Evolutionary conservation across 2,329 filamentous ascomycete genomes (phyloP).

Genomic region (Fusarium sp.): DNA sequence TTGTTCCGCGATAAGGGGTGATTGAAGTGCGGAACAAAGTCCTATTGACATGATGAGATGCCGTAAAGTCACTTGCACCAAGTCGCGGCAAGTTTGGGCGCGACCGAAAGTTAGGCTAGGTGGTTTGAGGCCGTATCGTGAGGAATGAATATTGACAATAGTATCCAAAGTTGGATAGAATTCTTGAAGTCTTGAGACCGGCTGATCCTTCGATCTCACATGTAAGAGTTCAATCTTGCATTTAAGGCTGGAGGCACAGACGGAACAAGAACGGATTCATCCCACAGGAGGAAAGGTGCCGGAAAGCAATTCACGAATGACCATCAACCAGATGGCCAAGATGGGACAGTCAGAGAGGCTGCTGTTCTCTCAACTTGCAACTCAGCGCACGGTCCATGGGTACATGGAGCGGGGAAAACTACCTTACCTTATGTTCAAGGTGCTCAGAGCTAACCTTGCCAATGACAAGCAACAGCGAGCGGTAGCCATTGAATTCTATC

Average conservation of each 20-base stretch:
- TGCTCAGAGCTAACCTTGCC: constrained; percentile 28
- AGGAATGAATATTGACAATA: background rate
- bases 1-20: constrained; percentile 41
- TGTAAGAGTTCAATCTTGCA: constrained; percentile 40
- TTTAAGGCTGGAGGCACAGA: constrained; percentile 42
- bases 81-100: constrained; percentile 27
- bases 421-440: background rate
- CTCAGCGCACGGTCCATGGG: constrained; percentile 34
- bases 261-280: constrained; percentile 41
- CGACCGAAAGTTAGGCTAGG: constrained; percentile 13
- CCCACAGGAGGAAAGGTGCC: constrained; percentile 41
- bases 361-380: constrained; percentile 21
- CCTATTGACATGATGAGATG: constrained; percentile 38
- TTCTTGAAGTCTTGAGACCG: background rate
- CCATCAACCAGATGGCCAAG: constrained; percentile 40
- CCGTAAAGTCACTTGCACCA: constrained; percentile 31
- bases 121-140: constrained; percentile 4
- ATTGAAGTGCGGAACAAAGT: constrained; percentile 37
- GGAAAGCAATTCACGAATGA: constrained; percentile 39
- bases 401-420: constrained; percentile 36
- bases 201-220: constrained; percentile 23
- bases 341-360: constrained; percentile 35
- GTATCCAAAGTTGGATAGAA: background rate
- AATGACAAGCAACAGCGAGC: constrained; percentile 23
- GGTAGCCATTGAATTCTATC: constrained; percentile 1